Evolutionary conservation across 768 basidiomycete genomes (phyloP).

Genomic region (Pluteus cervinus): DNA sequence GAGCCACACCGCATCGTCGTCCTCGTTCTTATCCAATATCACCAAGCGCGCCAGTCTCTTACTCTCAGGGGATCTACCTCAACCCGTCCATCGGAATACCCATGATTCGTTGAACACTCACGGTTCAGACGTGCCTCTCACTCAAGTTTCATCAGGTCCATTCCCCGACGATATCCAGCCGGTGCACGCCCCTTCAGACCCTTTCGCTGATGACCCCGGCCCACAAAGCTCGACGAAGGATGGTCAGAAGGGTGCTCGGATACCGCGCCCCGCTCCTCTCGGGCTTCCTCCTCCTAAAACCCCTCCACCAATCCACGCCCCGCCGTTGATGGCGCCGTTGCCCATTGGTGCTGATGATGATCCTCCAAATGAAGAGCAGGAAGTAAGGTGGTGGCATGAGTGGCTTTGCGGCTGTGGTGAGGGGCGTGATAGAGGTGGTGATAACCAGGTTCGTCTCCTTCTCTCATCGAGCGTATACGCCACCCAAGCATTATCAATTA

Average conservation of each 20-base stretch:
- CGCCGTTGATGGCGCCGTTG: conserved; percentile 21
- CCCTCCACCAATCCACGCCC: conserved; percentile 36
- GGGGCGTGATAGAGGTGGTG: conserved; percentile 66
- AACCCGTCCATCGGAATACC: too few species aligned
- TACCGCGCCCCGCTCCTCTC: conserved; percentile 52
- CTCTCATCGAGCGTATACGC: neutral
- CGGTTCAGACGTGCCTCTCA: too few species aligned
- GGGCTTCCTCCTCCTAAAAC: conserved; percentile 56
- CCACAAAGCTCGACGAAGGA: conserved; percentile 12
- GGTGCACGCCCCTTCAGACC: too few species aligned
- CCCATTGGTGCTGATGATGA: conserved; percentile 15
- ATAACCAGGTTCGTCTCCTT: conserved; percentile 50
- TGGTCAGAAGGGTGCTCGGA: conserved; percentile 17
- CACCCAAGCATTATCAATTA: conserved; percentile 4
- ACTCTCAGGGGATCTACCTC: conserved; percentile 7
- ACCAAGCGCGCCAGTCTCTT: conserved; percentile 55
- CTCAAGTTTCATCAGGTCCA: too few species aligned
- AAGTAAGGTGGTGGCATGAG: conserved; percentile 76
- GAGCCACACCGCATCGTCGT: conserved; percentile 15
- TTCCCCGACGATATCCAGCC: too few species aligned
- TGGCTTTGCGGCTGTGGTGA: conserved; percentile 81
- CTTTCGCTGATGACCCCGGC: neutral
- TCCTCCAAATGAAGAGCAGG: conserved; percentile 22
- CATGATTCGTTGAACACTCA: too few species aligned
- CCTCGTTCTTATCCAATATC: conserved; percentile 53